Percentiles rank a stretch among this genome's conserved stretches.
phyloP scores from a whole-genome alignment of 139 green algal genomes.

The Coelastrella sp. region DNA sequence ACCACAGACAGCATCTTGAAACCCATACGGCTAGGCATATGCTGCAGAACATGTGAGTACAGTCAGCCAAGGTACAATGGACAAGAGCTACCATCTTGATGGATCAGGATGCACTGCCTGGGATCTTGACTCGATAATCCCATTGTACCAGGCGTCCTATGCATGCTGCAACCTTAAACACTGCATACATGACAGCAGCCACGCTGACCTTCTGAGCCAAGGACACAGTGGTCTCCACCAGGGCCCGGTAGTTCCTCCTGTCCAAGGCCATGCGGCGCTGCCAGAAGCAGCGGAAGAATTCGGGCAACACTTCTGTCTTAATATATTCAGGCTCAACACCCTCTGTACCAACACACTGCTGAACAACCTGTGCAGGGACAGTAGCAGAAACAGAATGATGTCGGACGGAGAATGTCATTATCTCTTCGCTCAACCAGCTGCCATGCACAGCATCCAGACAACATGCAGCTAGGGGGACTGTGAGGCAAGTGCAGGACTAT shows the following conservation, averaged over 20 bases:
- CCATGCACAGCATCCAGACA: not conserved
- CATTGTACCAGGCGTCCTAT: too few species aligned
- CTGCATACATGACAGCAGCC: not conserved
- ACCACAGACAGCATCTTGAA: not conserved
- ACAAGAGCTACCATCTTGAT: too few species aligned
- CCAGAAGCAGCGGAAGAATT: conserved; percentile 99
- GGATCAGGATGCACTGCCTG: too few species aligned
- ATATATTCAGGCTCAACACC: conserved; percentile 96
- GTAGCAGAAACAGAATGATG: not conserved
- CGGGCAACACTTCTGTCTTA: conserved; percentile 89
- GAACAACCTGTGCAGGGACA: conserved; percentile 86
- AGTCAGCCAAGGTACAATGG: too few species aligned
- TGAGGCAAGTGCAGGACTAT: not conserved
- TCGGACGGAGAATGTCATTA: too few species aligned
- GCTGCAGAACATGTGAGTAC: not conserved
- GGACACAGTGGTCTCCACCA: conserved; percentile 97
- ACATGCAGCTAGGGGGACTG: not conserved
- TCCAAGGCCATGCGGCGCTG: conserved; percentile 98
- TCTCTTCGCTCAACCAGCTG: not conserved
- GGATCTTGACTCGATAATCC: too few species aligned
- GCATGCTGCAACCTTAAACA: not conserved
- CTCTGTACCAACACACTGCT: conserved; percentile 97
- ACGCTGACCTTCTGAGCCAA: conserved; percentile 81
- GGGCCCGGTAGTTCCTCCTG: conserved; percentile 89
- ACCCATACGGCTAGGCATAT: not conserved